phyloP scores from a whole-genome alignment of 2,329 filamentous ascomycete species.

The Berkeleyomyces rouxiae region DNA sequence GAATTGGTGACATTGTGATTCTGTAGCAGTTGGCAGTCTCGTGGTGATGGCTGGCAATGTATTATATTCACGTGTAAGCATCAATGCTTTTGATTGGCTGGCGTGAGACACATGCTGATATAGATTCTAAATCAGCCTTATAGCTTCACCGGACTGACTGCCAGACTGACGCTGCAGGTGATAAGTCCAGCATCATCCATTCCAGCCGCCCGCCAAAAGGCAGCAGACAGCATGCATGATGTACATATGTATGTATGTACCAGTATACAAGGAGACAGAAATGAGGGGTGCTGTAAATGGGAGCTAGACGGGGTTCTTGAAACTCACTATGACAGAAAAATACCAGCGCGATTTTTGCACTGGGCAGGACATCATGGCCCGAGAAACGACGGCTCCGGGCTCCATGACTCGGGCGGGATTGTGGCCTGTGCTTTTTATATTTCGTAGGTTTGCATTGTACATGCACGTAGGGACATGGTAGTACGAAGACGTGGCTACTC shows the following conservation, averaged over 20 bases:
- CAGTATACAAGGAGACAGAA: background rate
- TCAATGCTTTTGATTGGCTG: background rate
- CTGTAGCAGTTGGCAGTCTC: background rate
- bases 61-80: background rate
- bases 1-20: background rate
- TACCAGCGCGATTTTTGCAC: background rate
- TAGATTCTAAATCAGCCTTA: background rate
- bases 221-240: background rate
- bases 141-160: background rate
- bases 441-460: background rate
- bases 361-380: background rate
- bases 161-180: background rate
- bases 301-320: background rate
- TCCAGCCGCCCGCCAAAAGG: background rate
- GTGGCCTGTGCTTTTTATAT: background rate
- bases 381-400: background rate
- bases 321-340: background rate
- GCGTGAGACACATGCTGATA: background rate
- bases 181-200: background rate
- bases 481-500: background rate
- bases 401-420: background rate
- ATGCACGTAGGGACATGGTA: too few species aligned
- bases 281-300: background rate
- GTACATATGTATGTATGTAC: background rate
- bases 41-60: background rate